Evolutionary conservation across 495 filamentous ascomycete genomes (phyloP).

Genomic region (Halenospora varia): DNA sequence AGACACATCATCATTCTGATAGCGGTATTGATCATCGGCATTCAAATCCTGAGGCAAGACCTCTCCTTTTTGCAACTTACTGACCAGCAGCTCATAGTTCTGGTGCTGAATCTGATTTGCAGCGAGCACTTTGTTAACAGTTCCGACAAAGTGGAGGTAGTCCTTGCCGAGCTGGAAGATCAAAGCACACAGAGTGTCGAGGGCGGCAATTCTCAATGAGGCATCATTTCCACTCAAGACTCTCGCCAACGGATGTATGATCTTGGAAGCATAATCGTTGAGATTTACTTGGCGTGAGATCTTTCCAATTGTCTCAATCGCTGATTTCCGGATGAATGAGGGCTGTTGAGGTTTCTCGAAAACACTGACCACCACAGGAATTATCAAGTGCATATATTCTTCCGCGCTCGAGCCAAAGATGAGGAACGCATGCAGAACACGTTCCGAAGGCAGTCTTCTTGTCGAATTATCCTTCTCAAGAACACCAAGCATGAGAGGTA

Average conservation of each 20-base stretch:
- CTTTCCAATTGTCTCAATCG: constrained; percentile 92
- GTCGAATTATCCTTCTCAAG: constrained; percentile 79
- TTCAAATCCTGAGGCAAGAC: constrained; percentile 91
- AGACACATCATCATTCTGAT: constrained; percentile 69
- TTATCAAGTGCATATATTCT: constrained; percentile 98
- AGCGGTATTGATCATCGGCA: constrained; percentile 77
- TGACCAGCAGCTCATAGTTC: constrained; percentile 86
- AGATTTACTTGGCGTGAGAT: constrained; percentile 97
- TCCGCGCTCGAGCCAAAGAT: constrained; percentile 95
- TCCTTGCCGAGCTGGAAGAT: constrained; percentile 95
- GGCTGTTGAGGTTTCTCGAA: constrained; percentile 84
- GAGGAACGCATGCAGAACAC: constrained; percentile 88
- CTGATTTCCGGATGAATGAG: constrained; percentile 70
- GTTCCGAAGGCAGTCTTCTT: constrained; percentile 74
- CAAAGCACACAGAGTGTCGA: constrained; percentile 92
- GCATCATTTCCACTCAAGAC: constrained; percentile 69
- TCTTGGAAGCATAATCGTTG: constrained; percentile 91
- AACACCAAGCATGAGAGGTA: constrained; percentile 89
- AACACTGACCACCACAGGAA: constrained; percentile 88
- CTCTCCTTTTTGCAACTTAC: constrained; percentile 90
- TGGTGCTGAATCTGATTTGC: constrained; percentile 71
- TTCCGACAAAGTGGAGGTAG: constrained; percentile 87
- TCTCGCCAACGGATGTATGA: constrained; percentile 83
- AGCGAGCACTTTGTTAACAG: constrained; percentile 74
- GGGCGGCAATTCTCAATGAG: constrained; percentile 73